These are phyloP conservation scores for Fusarium begoniae DNA, from an alignment of 2,329 filamentous ascomycete genomes.

Conservation along the genomic window DNA sequence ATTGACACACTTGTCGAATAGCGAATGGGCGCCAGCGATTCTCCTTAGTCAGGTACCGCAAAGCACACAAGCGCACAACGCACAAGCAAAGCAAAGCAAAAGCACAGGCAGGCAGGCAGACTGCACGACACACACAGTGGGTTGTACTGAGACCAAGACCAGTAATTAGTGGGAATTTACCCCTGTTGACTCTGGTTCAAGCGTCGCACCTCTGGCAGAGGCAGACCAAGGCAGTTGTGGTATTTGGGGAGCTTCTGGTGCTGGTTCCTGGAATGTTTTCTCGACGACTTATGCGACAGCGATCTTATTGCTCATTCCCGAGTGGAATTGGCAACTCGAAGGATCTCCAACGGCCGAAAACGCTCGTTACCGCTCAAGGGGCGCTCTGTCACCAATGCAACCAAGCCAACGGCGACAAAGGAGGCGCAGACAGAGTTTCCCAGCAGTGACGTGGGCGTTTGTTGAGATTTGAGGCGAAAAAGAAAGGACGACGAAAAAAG, in stretches of 20 bases:
- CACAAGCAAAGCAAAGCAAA: slow-evolving; percentile 14
- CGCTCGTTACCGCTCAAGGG: slow-evolving; percentile 2
- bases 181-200: slow-evolving; percentile 23
- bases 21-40: slow-evolving; percentile 11
- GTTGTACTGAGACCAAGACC: slow-evolving; percentile 19
- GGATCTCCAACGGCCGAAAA: slow-evolving; percentile 24
- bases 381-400: slow-evolving; percentile 29
- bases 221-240: slow-evolving; percentile 6
- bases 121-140: slow-evolving; percentile 29
- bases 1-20: slow-evolving; percentile 25
- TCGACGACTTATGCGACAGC: slow-evolving; percentile 34
- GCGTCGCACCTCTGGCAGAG: slow-evolving; percentile 23
- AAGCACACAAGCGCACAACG: slow-evolving; percentile 16
- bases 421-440: slow-evolving; percentile 9
- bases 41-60: slow-evolving; percentile 26
- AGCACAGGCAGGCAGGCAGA: slow-evolving; percentile 5
- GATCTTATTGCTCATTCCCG: slow-evolving; percentile 40
- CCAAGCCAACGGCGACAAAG: slow-evolving; percentile 25
- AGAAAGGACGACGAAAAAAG: slow-evolving; percentile 5
- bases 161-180: slow-evolving; percentile 30
- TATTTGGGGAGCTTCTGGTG: slow-evolving; percentile 20
- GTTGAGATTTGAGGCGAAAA: background rate
- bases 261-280: slow-evolving; percentile 36
- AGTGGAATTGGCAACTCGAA: slow-evolving; percentile 24
- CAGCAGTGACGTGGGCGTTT: slow-evolving; percentile 15